Percentiles rank a stretch among this genome's conserved stretches.
These are phyloP conservation scores for Backusella tarrabulga DNA, from an alignment of 192 early-diverging fungal genomes.

Conservation along the genomic window DNA sequence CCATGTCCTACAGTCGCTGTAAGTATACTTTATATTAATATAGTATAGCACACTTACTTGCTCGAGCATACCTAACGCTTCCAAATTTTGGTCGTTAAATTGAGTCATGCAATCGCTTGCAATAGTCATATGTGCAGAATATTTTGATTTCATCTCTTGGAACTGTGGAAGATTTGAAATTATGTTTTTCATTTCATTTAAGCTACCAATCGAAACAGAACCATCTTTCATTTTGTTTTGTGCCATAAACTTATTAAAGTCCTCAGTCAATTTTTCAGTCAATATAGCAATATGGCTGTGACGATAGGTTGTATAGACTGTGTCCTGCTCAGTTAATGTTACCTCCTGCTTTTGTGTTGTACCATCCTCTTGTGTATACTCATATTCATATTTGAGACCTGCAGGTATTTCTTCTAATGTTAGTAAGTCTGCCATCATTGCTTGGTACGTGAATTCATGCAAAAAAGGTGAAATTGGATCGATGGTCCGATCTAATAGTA, in stretches of 20 bases:
- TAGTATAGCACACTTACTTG: conserved; percentile 51
- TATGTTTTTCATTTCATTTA: conserved; percentile 89
- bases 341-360: conserved; percentile 44
- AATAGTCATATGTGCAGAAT: conserved; percentile 84
- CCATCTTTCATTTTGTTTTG: conserved; percentile 69
- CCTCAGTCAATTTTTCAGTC: conserved; percentile 64
- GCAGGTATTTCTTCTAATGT: conserved; percentile 52
- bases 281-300: conserved; percentile 84
- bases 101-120: conserved; percentile 78
- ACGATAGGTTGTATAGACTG: conserved; percentile 73
- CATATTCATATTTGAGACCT: conserved; percentile 62
- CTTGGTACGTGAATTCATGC: conserved; percentile 99
- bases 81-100: conserved; percentile 69
- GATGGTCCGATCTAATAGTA: conserved; percentile 90
- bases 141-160: conserved; percentile 81
- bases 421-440: conserved; percentile 94
- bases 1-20: conserved; percentile 52
- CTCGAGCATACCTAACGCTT: conserved; percentile 69
- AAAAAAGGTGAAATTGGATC: conserved; percentile 89
- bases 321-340: conserved; percentile 73
- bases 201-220: conserved; percentile 16
- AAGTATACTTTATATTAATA: neutral
- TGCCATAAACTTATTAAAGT: conserved; percentile 76
- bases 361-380: conserved; percentile 46
- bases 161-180: conserved; percentile 83